These are phyloP conservation scores for Leccinum insolens DNA, from an alignment of 1,284 basidiomycete genomes.

Conservation along the genomic window DNA sequence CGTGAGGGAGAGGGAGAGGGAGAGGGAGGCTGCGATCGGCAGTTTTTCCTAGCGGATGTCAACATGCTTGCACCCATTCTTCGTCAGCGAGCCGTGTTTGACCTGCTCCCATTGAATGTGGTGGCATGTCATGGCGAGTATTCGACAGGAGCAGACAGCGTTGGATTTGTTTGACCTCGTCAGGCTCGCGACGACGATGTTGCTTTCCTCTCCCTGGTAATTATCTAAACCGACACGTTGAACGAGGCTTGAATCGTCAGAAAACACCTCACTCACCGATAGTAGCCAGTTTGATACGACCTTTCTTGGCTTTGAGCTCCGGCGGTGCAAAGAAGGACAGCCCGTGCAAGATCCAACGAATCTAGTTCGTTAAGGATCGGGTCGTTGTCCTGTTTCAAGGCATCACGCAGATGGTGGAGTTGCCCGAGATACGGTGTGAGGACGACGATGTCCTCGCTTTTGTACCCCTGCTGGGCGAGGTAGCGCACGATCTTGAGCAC, in stretches of 20 bases:
- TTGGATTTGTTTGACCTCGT: slow-evolving; percentile 53
- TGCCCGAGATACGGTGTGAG: slow-evolving; percentile 72
- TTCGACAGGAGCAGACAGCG: background rate
- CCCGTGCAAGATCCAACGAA: slow-evolving; percentile 40
- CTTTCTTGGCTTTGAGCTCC: slow-evolving; percentile 38
- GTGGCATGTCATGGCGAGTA: too few species aligned
- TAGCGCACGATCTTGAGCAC: slow-evolving; percentile 66
- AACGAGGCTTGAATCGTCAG: background rate
- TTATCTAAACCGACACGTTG: slow-evolving; percentile 42
- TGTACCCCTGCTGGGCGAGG: slow-evolving; percentile 66
- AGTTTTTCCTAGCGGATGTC: too few species aligned
- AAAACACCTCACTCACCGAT: slow-evolving; percentile 44
- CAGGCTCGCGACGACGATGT: slow-evolving; percentile 59
- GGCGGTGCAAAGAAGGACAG: slow-evolving; percentile 28
- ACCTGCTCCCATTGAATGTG: too few species aligned
- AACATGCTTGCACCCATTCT: too few species aligned
- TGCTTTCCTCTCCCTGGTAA: slow-evolving; percentile 67
- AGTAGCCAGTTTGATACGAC: slow-evolving; percentile 52
- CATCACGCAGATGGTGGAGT: slow-evolving; percentile 47
- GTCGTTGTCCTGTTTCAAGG: slow-evolving; percentile 51
- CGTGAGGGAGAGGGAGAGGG: too few species aligned
- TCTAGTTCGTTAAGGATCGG: slow-evolving; percentile 65
- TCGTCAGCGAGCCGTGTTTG: too few species aligned
- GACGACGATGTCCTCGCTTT: slow-evolving; percentile 56
- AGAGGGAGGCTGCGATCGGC: too few species aligned